Evolutionary conservation across 1,284 basidiomycete species (phyloP).

Genomic region (Tausonia pullulans): DNA sequence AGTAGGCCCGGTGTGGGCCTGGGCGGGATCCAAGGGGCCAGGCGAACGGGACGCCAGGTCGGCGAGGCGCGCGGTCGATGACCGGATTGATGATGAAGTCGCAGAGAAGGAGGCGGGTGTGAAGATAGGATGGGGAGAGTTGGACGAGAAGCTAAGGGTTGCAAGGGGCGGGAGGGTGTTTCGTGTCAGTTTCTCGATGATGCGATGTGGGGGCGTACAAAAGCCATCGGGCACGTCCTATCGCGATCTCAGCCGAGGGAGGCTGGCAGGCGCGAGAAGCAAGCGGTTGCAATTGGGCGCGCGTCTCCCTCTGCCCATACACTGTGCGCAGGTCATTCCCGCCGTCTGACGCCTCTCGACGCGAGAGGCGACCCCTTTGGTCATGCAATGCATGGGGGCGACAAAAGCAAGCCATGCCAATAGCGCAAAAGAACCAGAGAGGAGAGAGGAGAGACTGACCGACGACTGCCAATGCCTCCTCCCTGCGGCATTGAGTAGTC

Average conservation of each 20-base stretch:
- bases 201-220: neutral
- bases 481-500: neutral
- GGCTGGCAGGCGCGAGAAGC: neutral
- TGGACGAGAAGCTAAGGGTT: neutral
- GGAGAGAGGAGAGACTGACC: neutral
- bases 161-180: neutral
- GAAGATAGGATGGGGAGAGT: neutral
- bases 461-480: neutral
- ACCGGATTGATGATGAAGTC: constrained; percentile 13
- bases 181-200: neutral
- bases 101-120: constrained; percentile 11
- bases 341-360: neutral
- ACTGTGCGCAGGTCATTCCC: neutral
- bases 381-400: neutral
- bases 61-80: constrained; percentile 13
- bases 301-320: neutral
- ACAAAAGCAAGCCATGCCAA: neutral
- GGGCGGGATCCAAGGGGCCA: neutral
- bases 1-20: too few species aligned
- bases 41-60: constrained; percentile 6
- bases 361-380: neutral
- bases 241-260: neutral
- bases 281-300: neutral
- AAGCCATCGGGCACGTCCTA: neutral
- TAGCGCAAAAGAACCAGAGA: neutral